Evolutionary conservation across 768 basidiomycete species (phyloP), one percentile per base, ranked within the genome.

Genomic region (Lactarius tabidus): DNA sequence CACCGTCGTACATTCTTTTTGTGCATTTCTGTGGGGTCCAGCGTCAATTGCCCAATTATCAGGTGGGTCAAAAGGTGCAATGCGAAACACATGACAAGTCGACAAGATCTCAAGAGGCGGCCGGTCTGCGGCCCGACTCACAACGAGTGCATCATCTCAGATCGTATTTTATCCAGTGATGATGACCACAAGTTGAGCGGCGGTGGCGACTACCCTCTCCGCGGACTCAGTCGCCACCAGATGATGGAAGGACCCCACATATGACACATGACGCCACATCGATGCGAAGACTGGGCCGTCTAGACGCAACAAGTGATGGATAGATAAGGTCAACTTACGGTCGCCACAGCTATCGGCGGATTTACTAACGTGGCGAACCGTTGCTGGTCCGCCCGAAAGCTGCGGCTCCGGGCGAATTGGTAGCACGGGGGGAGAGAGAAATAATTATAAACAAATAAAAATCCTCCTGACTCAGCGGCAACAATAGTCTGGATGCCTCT

Each of bases 331-430:
- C 48, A 51, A 52, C 20, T 18, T n/a, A 20, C 52, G 31, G 60
- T 62, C 60, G 52, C 29, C 51, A 61, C 31, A 31, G 51, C 52
- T 60, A 36, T 41, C 39, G 39, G 41, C 18, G 41, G 18, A 41
- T 41, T 41, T 41, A 20, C 60, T 52, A 52, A 61, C 48, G 60
- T 61, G 38, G 60, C 43, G 39, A 31, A 18, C n/a, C 15, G 15
- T 31, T 9, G 29, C 39, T 55, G 31, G 60, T 33, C 45, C 4
- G 23, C 12, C 45, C 45, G 45, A 48, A 48, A 23, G 45, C 45
- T 23, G 45, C 23, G 45, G 45, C 14, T 23, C 10, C 14, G 45
- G 45, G 45, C 1, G 14, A 26, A 12, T 48, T 23, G 4, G 14
- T 48, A 15, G 23, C 45, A 14, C 5, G 39, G 6, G 38, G 38